Evolutionary conservation across 2,329 filamentous ascomycete species (phyloP).

Genomic region (Penicillium sp.): DNA sequence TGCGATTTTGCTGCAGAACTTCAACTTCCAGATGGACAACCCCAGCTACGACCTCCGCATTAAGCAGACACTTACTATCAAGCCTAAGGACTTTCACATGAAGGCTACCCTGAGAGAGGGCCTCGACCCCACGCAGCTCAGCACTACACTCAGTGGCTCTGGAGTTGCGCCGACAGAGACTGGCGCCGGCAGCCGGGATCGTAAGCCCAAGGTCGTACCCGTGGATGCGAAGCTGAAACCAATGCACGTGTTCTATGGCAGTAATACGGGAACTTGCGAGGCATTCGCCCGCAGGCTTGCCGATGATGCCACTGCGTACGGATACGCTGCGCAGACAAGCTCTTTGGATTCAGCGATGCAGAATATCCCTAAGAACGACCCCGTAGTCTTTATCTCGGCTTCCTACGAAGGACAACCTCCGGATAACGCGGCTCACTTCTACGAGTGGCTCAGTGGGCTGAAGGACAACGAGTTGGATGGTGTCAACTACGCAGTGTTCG

Average conservation of each 20-base stretch:
- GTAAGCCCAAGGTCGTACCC: slow-evolving; percentile 20
- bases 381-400: slow-evolving; percentile 65
- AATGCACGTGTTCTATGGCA: slow-evolving; percentile 69
- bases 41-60: slow-evolving; percentile 46
- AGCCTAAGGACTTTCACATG: slow-evolving; percentile 60
- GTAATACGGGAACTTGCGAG: slow-evolving; percentile 73
- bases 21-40: slow-evolving; percentile 64
- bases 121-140: slow-evolving; percentile 45
- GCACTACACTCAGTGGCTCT: slow-evolving; percentile 34
- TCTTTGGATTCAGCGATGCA: slow-evolving; percentile 62
- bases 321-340: slow-evolving; percentile 57
- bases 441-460: slow-evolving; percentile 61
- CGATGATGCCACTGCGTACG: slow-evolving; percentile 56
- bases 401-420: slow-evolving; percentile 73
- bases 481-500: slow-evolving; percentile 67
- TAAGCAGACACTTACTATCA: slow-evolving; percentile 42
- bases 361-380: slow-evolving; percentile 58
- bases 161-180: slow-evolving; percentile 9
- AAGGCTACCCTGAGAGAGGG: slow-evolving; percentile 55
- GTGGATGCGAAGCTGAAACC: slow-evolving; percentile 37
- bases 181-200: slow-evolving; percentile 15
- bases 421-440: slow-evolving; percentile 68
- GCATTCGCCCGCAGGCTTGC: slow-evolving; percentile 64
- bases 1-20: slow-evolving; percentile 67
- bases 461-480: slow-evolving; percentile 53